Conservation (phyloP, 2,329 filamentous ascomycete genomes). For the Ophiobolus disseminans region DNA sequence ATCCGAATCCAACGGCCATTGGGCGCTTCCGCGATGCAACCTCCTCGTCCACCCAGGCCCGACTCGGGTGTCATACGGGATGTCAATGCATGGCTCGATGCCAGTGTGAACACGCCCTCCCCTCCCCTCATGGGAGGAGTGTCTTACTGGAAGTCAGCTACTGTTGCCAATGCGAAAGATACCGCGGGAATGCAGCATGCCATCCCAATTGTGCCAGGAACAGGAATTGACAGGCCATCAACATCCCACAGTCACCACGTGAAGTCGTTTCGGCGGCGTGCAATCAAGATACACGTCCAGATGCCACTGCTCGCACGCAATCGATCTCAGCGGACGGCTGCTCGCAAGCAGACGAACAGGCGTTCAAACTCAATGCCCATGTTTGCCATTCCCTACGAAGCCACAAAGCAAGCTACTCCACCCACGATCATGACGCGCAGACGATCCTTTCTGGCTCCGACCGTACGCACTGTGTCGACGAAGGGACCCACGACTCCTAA, state of each 20-base stretch:
- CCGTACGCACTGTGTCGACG: constrained; percentile 7
- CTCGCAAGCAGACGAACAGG: constrained; percentile 24
- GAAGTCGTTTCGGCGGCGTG: constrained; percentile 34
- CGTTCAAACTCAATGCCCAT: constrained; percentile 37
- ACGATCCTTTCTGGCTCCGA: constrained; percentile 11
- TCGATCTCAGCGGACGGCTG: constrained; percentile 18
- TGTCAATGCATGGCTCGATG: constrained; percentile 44
- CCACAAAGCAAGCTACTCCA: constrained; percentile 8
- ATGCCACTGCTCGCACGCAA: constrained; percentile 37
- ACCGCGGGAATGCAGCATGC: constrained; percentile 34
- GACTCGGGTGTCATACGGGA: constrained; percentile 35
- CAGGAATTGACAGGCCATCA: constrained; percentile 13
- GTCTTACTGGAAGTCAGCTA: constrained; percentile 40
- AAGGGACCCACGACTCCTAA: constrained; percentile 2
- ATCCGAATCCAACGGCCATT: constrained; percentile 15
- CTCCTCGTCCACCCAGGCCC: constrained; percentile 31
- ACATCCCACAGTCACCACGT: constrained; percentile 29
- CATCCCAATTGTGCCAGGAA: constrained; percentile 29
- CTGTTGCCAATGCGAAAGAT: constrained; percentile 9
- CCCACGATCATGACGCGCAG: constrained; percentile 16
- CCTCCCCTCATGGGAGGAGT: constrained; percentile 44
- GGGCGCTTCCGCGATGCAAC: constrained; percentile 12
- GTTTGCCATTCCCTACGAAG: constrained; percentile 24
- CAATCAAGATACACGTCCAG: constrained; percentile 38
- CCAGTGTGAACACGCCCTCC: constrained; percentile 32